Base-by-base conservation (phyloP, 2,329 filamentous ascomycete species). In the Ilyonectria destructans region DNA sequence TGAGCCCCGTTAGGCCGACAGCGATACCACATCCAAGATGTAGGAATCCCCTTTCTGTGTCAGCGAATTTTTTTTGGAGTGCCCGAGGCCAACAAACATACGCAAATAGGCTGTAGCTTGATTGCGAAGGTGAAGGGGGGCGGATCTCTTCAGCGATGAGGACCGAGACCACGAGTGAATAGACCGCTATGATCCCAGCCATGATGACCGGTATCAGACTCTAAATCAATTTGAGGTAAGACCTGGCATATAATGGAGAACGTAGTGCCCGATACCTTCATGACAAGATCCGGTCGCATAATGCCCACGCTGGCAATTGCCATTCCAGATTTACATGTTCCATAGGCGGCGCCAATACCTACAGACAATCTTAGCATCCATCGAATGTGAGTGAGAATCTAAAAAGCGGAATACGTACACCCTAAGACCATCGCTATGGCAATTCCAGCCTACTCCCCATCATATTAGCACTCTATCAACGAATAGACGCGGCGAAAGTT, bases 111-210 rank as follows among this genome's bases (percentile, higher is more conserved):
- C 91, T 95, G 85, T 97, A 97, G 26, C 79, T 87, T 87, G 64
- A 82, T 80, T 73, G 88, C 85, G 21, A 26, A 26, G 26, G 26
- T 26, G 84, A 84, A 17, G 92, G 92, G 29, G 95, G 93, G 56
- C 87, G 88, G 81, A 98, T 90, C 81, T 97, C 94, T 82, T 94
- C 92, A 62, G 95, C 94, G 80, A 99, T 98, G 75, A 99, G 90
- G 78, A 99, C 96, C 17, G 96, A 93, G 75, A 99, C 95, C 77
- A 99, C 96, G 75, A 99, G 92, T 58, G 95, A 94, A 85, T 99
- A 99, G 74, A 99, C 96, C 65, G 96, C 96, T 78, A 99, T 94
- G 80, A 99, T 99, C 89, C 96, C 96, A 77, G 96, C 97, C 96
- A 99, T 99, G 86, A 99, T 91, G 73, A 96, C 93, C 70, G 93